Evolutionary conservation across 306 rosid genomes (phyloP), one percentile per base, ranked within the genome.

Genomic region (Rubus parviflorus): DNA sequence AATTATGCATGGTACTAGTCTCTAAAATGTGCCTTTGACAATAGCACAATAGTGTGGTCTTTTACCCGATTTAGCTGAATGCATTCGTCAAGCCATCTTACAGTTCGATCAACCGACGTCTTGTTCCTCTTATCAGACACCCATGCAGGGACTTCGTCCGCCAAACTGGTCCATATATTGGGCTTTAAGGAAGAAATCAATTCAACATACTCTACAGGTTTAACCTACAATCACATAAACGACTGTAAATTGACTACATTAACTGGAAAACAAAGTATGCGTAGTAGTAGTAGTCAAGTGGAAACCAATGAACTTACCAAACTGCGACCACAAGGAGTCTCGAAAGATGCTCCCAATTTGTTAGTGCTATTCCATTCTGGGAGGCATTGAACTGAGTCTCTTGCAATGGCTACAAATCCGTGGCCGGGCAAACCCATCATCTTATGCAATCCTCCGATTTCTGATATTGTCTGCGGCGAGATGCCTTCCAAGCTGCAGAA

Each of bases 131-230:
- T 90, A 42, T 83, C 82, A 23, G 92, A 76, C 46, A 89, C 99
- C 97, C 97, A 92, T 38, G 93, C 85, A 63, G 99, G 97, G 42
- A 92, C 97, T 79, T 95, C 99, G 76, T 95, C 97, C 40, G 97
- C 93, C 93, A 95, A 86, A 83, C 92, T 66, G 17, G 84, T 92
- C 99, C 99, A 95, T 66, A 90, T 74, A 65, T 92, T 85, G 17
- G 97, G 97, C 81, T 74, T 87, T 90, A 95, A 80, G 81, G 80
- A 82, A 62, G 89, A 86, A 75, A 95, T 90, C 90, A 92, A 81
- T 70, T 90, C 94, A 74, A 88, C 79, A 81, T 88, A 95, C 46
- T 88, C 96, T 62, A 77, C 91, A 46, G 97, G 97, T 86, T 86
- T 90, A 75, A 95, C 83, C 98, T 94, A 85, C 82, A 81, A 79